Conservation (phyloP, 306 rosid species). For the Trichosanthes truncata region DNA sequence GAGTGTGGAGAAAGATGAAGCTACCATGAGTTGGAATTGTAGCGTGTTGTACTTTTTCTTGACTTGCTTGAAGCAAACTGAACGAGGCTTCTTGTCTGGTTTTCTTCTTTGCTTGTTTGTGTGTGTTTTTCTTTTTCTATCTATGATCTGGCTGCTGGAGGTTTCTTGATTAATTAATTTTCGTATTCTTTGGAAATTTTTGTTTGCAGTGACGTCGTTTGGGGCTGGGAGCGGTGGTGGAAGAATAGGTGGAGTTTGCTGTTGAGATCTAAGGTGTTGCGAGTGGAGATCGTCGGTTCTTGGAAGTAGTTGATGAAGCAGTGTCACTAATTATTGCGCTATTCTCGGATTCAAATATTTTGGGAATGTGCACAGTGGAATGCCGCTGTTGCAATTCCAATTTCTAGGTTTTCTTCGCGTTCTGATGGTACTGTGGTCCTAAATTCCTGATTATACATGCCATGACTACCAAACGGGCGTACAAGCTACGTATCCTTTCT, state of each 20-base stretch:
- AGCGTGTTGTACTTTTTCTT: slow-evolving; percentile 2
- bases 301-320: background rate
- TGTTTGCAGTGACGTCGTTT: background rate
- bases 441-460: slow-evolving; percentile 11
- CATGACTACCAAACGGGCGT: slow-evolving; percentile 98
- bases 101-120: background rate
- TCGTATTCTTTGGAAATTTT: background rate
- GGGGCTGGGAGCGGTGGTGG: background rate
- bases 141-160: slow-evolving; percentile 1
- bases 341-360: slow-evolving; percentile 7
- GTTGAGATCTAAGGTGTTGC: slow-evolving; percentile 9
- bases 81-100: background rate
- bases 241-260: background rate
- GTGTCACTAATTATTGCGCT: background rate
- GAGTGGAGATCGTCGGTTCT: slow-evolving; percentile 1
- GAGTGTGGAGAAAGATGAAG: slow-evolving; percentile 7
- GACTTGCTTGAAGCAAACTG: slow-evolving; percentile 11
- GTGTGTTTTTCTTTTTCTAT: background rate
- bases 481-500: slow-evolving; percentile 95
- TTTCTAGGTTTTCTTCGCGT: slow-evolving; percentile 15
- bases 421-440: slow-evolving; percentile 35
- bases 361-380: slow-evolving; percentile 21
- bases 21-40: background rate
- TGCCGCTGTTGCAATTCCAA: slow-evolving; percentile 18
- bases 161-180: background rate